Base-by-base conservation (phyloP, 2,329 filamentous ascomycete genomes). In the Parascedosporium putredinis region DNA sequence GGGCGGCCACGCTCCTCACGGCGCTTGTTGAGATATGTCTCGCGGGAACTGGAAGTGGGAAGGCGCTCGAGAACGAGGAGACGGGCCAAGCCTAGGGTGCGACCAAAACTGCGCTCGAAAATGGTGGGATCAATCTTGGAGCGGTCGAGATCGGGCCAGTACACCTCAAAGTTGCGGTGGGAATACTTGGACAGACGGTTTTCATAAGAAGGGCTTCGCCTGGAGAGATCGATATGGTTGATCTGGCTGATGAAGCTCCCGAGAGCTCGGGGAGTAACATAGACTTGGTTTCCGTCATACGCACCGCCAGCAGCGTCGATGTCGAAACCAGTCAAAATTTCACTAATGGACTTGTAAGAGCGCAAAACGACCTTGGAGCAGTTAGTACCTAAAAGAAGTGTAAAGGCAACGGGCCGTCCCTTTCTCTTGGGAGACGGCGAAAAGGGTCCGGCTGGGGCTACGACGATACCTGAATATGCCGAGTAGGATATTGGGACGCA, bases 271-370 rank as follows among this genome's bases (percentile, higher is more conserved):
- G 88, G 88, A 2, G 84, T 82, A 22, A 81, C 81, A 59, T 84
- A 94, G 16, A 95, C 87, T 59, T 93, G 84, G 18, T 76, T 75
- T 31, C 88, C 88, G 62, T 93, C 81, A 57, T 86, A 95, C 3
- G 86, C 87, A 22, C 81, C 84, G 53, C 87, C 87, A 1, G 86
- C 84, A 61, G 84, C 89, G 61, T 93, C 88, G 45, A 95, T 88
- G 57, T 94, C 88, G 57, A 95, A 95, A 0, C 88, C 88, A 3
- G 88, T 88, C 22, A 95, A 73, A 31, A 95, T 90, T 62, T 94
- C 86, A 1, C 86, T 84, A 43, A 94, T 68, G 1, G 83, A 89
- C 59, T 88, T 87, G 70, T 95, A 94, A 33, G 93, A 80, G 31
- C 88, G 83, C 25, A 94, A 73, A 20, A 95, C 88, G 57, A 95